Evolutionary conservation across 208 protist species (phyloP).

Genomic region (Trypanosoma brucei): DNA sequence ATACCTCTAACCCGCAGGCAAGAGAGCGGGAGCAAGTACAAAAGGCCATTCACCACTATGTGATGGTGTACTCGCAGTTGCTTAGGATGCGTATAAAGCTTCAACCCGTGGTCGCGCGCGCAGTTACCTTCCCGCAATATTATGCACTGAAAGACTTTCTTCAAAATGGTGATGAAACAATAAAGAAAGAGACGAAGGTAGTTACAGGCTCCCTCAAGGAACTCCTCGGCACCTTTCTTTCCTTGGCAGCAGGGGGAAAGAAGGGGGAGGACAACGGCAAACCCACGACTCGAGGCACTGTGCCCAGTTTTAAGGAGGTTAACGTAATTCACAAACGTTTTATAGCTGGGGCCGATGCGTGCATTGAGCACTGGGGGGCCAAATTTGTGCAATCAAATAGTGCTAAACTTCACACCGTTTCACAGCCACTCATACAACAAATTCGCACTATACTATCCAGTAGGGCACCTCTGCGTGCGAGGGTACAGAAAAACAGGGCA

Average conservation of each 20-base stretch:
- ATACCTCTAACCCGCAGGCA: constrained; percentile 6
- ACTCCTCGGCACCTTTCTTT: constrained; percentile 17
- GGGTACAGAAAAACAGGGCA: constrained; percentile 69
- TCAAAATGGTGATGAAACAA: constrained; percentile 11
- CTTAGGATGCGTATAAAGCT: constrained; percentile 68
- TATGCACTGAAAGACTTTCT: constrained; percentile 62
- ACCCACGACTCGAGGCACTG: neutral
- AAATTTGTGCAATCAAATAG: constrained; percentile 59
- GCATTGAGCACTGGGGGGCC: constrained; percentile 68
- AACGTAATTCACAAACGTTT: constrained; percentile 39
- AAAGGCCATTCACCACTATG: constrained; percentile 45
- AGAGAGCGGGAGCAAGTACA: constrained; percentile 30
- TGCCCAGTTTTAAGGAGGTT: constrained; percentile 18
- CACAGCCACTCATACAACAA: constrained; percentile 72
- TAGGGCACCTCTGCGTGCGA: constrained; percentile 47
- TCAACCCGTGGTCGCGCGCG: constrained; percentile 57
- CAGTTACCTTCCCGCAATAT: constrained; percentile 73
- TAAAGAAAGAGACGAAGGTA: constrained; percentile 4
- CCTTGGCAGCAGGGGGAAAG: constrained; percentile 14
- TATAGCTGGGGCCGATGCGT: constrained; percentile 37
- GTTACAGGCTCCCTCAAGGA: constrained; percentile 10
- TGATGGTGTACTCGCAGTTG: constrained; percentile 71
- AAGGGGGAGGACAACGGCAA: constrained; percentile 8
- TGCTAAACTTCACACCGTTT: constrained; percentile 55
- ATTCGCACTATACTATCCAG: constrained; percentile 60